Conservation (phyloP, 129 eudicot species). For the Tanacetum coccineum region DNA sequence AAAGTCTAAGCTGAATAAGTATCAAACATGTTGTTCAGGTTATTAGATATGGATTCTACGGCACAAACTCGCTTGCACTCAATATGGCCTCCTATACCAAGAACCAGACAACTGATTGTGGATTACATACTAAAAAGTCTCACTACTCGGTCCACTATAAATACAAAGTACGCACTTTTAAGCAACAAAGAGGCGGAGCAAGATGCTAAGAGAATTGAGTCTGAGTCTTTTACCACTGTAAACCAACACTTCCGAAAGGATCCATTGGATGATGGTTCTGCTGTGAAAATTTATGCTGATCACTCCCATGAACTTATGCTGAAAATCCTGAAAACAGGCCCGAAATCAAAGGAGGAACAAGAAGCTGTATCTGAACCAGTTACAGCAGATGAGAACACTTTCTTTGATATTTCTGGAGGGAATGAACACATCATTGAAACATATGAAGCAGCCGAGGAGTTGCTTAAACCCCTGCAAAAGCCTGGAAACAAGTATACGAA, state of each 20-base stretch:
- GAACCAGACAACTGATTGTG: slow-evolving; percentile 54
- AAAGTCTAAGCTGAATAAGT: no score
- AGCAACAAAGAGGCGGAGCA: slow-evolving; percentile 63
- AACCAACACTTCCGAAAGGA: slow-evolving; percentile 39
- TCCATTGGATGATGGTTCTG: slow-evolving; percentile 36
- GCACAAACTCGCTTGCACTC: no score
- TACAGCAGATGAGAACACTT: slow-evolving; percentile 19
- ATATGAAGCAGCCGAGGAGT: no score
- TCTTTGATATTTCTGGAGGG: slow-evolving; percentile 69
- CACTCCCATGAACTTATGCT: slow-evolving; percentile 66
- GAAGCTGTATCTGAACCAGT: slow-evolving; percentile 30
- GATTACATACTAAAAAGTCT: slow-evolving; percentile 61
- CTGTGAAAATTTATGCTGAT: slow-evolving; percentile 58
- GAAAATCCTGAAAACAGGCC: slow-evolving; percentile 59
- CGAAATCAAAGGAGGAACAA: slow-evolving; percentile 32
- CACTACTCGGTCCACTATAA: slow-evolving; percentile 55
- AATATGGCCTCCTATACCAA: slow-evolving; percentile 73
- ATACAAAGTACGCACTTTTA: slow-evolving; percentile 61
- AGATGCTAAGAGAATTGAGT: slow-evolving; percentile 57
- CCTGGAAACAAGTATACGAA: no score
- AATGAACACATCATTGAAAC: no score
- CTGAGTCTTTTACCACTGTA: slow-evolving; percentile 46
- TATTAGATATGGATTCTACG: slow-evolving; percentile 43
- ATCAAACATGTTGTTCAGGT: slow-evolving; percentile 17
- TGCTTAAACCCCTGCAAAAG: no score